Evolutionary conservation across 1,284 basidiomycete species (phyloP), one percentile per base, ranked within the genome.

Genomic region (Leccinum subrobustum): DNA sequence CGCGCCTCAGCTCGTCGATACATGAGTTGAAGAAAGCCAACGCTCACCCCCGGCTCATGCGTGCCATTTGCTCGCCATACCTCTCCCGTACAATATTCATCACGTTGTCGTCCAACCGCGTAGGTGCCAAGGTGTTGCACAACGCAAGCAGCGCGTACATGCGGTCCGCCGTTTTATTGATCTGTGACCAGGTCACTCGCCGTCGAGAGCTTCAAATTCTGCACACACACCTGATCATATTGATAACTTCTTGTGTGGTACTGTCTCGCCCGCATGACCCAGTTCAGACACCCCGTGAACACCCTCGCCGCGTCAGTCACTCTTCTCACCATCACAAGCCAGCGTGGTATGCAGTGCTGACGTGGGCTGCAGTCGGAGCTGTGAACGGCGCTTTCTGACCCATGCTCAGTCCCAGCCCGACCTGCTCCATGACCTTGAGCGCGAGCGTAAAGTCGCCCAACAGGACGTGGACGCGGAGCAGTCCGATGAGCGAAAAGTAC

Each of bases 81-180:
- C 93, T 88, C 75, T 99, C 96, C 73, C 94, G 93, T 63, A 96
- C 92, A 60, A 90, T 92, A 67, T 92, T 92, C 75, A 94, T 88
- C 70, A 98, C 95, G 71, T 94, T 96, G 74, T 98, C 96, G 73
- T 98, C 96, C 59, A 96, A 78, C 56, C 95, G 83, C 59, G 87
- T 89, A 35, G 96, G 96, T 25, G 95, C 95, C 11, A 98, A 83
- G 0, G 93, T 92, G 68, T 94, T 92, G 78, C 94, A 96, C 65
- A 98, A 89, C 7, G 95, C 93, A 65, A 98, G 91, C 20, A 99
- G 78, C 4, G 95, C 95, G 73, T 98, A 97, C 96, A 98, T 99
- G 56, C 96, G 82, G 75, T 99, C 96, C 8, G 93, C 95, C 29
- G 92, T 95, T 82, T 98, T 98, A 81, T 91, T 95, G 77, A 99